Conservation (phyloP, 331 rosid genomes). For the Spiraea crenata region DNA sequence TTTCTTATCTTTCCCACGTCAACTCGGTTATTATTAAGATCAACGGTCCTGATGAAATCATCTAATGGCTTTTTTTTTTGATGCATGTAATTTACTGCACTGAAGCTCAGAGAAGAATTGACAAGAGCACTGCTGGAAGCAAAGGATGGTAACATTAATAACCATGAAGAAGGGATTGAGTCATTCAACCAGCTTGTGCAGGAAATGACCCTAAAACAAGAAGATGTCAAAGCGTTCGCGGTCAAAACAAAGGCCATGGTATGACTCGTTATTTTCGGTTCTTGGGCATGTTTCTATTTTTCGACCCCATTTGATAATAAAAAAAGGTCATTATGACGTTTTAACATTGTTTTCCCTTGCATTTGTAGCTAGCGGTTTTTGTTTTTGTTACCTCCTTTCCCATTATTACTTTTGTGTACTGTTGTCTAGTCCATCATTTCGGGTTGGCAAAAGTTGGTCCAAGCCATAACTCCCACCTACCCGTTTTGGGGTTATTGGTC, state of each 20-base stretch:
- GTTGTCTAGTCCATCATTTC: constrained; percentile 14
- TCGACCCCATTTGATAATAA: no score
- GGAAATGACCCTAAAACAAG: constrained; percentile 54
- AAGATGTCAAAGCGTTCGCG: constrained; percentile 74
- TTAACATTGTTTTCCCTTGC: background rate
- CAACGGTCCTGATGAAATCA: background rate
- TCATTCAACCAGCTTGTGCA: constrained; percentile 81
- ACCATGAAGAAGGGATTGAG: constrained; percentile 42
- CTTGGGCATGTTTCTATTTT: no score
- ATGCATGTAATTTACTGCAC: constrained; percentile 32
- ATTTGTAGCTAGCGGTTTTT: background rate
- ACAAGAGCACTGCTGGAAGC: constrained; percentile 65
- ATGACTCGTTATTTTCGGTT: no score
- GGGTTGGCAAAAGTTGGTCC: constrained; percentile 17
- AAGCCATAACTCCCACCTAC: constrained; percentile 1
- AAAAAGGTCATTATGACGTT: no score
- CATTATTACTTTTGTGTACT: constrained; percentile 5
- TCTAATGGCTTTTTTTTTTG: constrained; percentile 18
- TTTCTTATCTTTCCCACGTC: constrained; percentile 14
- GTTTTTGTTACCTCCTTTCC: constrained; percentile 10
- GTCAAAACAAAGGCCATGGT: constrained; percentile 90
- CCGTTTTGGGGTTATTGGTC: background rate
- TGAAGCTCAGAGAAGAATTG: constrained; percentile 86
- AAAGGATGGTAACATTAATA: constrained; percentile 36
- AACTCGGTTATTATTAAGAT: constrained; percentile 13